Conservation (phyloP, 352 stramenopile genomes). For the Globisporangium solare region DNA sequence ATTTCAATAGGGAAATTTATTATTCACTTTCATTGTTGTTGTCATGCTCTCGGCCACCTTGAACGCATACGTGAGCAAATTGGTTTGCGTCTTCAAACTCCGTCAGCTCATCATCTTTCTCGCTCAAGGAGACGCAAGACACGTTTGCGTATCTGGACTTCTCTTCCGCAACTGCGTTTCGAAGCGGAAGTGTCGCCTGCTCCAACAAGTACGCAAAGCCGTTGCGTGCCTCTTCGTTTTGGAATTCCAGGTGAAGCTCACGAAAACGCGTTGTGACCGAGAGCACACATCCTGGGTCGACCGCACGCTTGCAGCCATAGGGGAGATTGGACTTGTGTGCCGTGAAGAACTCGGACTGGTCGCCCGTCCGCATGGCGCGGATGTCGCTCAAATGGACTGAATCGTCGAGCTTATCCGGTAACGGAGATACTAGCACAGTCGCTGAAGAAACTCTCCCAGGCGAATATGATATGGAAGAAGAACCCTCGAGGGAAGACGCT, state of each 20-base stretch:
- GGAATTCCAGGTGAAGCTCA: conserved; percentile 68
- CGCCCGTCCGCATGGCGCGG: conserved; percentile 33
- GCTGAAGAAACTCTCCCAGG: conserved; percentile 4
- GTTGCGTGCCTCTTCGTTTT: conserved; percentile 58
- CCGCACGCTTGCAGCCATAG: conserved; percentile 42
- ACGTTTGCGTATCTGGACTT: conserved; percentile 9
- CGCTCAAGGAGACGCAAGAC: conserved; percentile 12
- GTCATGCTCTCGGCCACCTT: not conserved
- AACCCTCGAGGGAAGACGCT: conserved; percentile 16
- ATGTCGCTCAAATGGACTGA: conserved; percentile 62
- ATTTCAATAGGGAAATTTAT: conserved; percentile 10
- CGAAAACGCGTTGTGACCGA: conserved; percentile 57
- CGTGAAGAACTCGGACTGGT: conserved; percentile 55
- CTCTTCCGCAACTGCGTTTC: conserved; percentile 1
- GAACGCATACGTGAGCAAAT: not conserved
- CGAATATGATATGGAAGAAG: conserved; percentile 10
- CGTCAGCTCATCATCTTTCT: conserved; percentile 9
- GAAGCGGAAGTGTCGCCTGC: conserved; percentile 53
- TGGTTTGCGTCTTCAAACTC: conserved; percentile 15
- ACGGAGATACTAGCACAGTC: conserved; percentile 13
- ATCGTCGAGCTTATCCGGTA: conserved; percentile 44
- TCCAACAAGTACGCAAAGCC: conserved; percentile 66
- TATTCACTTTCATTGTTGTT: conserved; percentile 16
- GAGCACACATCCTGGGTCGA: conserved; percentile 53
- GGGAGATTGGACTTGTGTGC: conserved; percentile 34